phyloP scores from a whole-genome alignment of 257 asterid genomes.

The Solanum raphanifolium region DNA sequence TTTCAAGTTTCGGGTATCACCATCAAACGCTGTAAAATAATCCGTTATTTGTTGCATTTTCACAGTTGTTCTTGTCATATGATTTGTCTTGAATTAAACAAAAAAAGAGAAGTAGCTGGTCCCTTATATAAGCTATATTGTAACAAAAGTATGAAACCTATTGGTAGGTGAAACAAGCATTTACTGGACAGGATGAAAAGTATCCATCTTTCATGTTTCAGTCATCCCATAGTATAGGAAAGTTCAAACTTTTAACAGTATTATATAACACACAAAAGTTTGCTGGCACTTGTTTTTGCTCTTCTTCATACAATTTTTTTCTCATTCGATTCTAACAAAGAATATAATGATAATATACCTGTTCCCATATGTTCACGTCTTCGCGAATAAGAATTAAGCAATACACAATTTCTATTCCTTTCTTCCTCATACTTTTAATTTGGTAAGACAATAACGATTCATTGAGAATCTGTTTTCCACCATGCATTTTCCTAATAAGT shows the following conservation, averaged over 20 bases:
- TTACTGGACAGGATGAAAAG: background rate
- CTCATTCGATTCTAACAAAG: background rate
- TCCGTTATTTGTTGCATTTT: background rate
- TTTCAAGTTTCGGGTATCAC: background rate
- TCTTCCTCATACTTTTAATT: background rate
- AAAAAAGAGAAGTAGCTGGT: background rate
- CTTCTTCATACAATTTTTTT: background rate
- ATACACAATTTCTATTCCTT: background rate
- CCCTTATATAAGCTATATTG: background rate
- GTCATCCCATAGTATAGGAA: background rate
- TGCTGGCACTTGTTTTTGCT: background rate
- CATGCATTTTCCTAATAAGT: background rate
- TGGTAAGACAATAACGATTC: background rate
- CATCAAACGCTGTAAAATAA: background rate
- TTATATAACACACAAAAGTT: background rate
- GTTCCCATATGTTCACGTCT: background rate
- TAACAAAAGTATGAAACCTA: background rate
- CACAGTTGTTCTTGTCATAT: background rate
- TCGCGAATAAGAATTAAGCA: background rate
- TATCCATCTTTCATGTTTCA: background rate
- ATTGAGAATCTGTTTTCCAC: background rate
- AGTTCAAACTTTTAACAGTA: background rate
- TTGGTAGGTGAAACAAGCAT: background rate
- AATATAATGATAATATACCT: background rate
- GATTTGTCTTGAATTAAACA: background rate